phyloP scores from a whole-genome alignment of 108 stramenopile genomes.

The Skeletonema costatum region DNA sequence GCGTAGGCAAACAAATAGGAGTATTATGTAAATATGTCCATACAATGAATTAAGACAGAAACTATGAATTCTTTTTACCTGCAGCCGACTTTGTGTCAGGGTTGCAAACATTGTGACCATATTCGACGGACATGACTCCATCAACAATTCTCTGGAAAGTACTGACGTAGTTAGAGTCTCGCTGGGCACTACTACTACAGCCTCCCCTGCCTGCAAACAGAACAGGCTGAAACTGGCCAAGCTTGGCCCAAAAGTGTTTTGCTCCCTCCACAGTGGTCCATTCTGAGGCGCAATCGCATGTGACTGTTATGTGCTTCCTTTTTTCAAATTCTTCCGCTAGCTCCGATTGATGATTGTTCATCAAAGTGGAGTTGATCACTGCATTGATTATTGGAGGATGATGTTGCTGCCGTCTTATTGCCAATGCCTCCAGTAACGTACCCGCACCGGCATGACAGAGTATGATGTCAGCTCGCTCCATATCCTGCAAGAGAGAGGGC shows the following conservation, averaged over 20 bases:
- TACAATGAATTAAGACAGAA: not conserved
- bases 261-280: constrained; percentile 29
- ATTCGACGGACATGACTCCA: constrained; percentile 18
- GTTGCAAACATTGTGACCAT: not conserved
- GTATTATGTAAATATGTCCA: not conserved
- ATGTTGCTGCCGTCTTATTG: not conserved
- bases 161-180: not conserved
- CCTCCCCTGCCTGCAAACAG: constrained; percentile 8
- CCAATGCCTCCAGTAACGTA: constrained; percentile 86
- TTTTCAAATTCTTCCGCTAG: constrained; percentile 84
- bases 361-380: constrained; percentile 87
- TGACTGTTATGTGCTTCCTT: constrained; percentile 59
- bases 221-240: constrained; percentile 19
- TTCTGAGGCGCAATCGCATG: constrained; percentile 16
- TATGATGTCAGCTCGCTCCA: constrained; percentile 82
- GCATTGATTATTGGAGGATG: constrained; percentile 67
- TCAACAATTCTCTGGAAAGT: constrained; percentile 40
- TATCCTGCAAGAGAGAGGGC: constrained; percentile 75
- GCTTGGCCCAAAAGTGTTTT: constrained; percentile 21
- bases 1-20: not conserved
- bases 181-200: not conserved
- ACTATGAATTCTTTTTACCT: not conserved
- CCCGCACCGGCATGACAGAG: constrained; percentile 95
- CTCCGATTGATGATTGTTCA: constrained; percentile 97
- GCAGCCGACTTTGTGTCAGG: not conserved